Base-by-base conservation (phyloP, 768 basidiomycete genomes). In the Lactarius tabidus region DNA sequence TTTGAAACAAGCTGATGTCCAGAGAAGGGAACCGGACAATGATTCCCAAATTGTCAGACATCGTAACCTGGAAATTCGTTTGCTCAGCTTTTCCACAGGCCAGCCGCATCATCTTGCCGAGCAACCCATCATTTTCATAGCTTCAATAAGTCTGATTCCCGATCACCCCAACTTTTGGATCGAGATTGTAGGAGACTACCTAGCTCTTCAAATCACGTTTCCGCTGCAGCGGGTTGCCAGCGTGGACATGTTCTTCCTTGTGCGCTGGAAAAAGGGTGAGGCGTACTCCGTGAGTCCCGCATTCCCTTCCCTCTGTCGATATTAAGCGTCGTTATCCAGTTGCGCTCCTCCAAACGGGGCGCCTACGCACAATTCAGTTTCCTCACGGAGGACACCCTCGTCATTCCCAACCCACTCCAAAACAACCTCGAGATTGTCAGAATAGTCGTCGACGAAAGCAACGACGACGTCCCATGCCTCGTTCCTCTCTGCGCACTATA, bases 201-300 rank as follows among this genome's bases (percentile, higher is more conserved):
- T 69, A n/a, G 66, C 53, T 8, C 52, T 69, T 9, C 53, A 67
- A 0, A 41, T 69, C 17, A 62, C 67, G 18, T 69, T 62, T 28
- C 66, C 62, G 28, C 61, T 45, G 59, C 36, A 41, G 9, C 59
- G 45, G 14, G 55, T 12, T 14, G 59, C 60, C 26, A 33, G 17
- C 17, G 60, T 52, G 41, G 66, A 71, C 51, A 60, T 54, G 62
- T 69, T 74, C 31, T 67, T 64, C 36, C 38, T 72, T 1, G 69
- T 70, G 31, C 67, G 72, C n/a, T 75, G 75, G 75, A 72, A 72
- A 68, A 71, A 70, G n/a, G 75, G 75, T 0, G 57, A 62, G 1
- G 58, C 55, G 7, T 38, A 68, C 38, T 62, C 55, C 23, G 73
- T 71, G 62, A 65, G 74, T 74, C n/a, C n/a, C n/a, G n/a, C n/a